Evolutionary conservation across 164 flowering plant genomes (phyloP).

Genomic region (Vitis riparia): DNA sequence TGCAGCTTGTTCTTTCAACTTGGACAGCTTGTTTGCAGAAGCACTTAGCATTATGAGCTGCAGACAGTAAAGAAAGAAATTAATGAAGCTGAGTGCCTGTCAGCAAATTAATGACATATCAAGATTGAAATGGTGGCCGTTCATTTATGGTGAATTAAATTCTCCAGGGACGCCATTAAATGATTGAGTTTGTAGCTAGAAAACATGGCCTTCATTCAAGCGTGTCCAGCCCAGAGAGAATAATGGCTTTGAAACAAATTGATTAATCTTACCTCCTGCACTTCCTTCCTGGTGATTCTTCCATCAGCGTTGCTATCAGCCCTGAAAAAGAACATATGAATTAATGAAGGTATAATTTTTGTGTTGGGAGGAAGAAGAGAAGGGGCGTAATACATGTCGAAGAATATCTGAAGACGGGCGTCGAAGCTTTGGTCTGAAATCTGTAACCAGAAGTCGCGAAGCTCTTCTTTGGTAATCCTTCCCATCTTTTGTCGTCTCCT

Average conservation of each 20-base stretch:
- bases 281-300: conserved; percentile 83
- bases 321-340: conserved; percentile 41
- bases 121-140: too few relatives aligned
- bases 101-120: too few relatives aligned
- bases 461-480: conserved; percentile 72
- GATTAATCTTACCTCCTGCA: conserved; percentile 63
- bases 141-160: too few relatives aligned
- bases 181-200: too few relatives aligned
- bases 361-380: not conserved
- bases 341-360: not conserved
- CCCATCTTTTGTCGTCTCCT: conserved; percentile 48
- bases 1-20: conserved; percentile 81
- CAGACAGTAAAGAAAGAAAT: conserved; percentile 8
- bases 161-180: too few relatives aligned
- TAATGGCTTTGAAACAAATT: too few relatives aligned
- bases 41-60: conserved; percentile 96
- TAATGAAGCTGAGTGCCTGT: not conserved
- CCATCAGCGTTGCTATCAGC: conserved; percentile 95
- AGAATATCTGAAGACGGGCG: conserved; percentile 95
- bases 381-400: conserved; percentile 68
- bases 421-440: conserved; percentile 93
- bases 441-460: conserved; percentile 85
- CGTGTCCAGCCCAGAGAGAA: too few relatives aligned
- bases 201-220: too few relatives aligned
- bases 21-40: conserved; percentile 87